Evolutionary conservation across 1,284 basidiomycete species (phyloP).

Genomic region (Meripilus lineatus): DNA sequence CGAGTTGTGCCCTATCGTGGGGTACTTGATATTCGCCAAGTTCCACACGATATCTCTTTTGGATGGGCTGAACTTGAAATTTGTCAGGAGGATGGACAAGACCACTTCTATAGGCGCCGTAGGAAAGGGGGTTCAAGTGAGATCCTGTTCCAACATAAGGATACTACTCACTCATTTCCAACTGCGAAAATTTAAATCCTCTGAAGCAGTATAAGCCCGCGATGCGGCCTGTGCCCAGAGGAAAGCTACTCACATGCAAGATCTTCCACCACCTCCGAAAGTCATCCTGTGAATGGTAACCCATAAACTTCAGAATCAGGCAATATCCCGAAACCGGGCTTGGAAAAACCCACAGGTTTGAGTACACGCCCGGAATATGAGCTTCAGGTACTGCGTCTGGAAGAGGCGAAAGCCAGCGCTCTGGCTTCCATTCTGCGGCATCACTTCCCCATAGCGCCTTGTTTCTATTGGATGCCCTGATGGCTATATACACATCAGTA

Average conservation of each 20-base stretch:
- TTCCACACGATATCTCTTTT: slow-evolving; percentile 12
- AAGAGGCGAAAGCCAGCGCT: slow-evolving; percentile 16
- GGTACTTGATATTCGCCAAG: slow-evolving; percentile 9
- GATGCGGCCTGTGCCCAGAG: neutral
- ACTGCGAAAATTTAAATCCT: slow-evolving; percentile 30
- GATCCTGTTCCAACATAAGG: neutral
- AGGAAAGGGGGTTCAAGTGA: neutral
- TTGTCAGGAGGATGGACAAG: slow-evolving; percentile 7
- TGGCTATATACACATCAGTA: slow-evolving; percentile 40
- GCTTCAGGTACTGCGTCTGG: slow-evolving; percentile 9
- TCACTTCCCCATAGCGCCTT: slow-evolving; percentile 50
- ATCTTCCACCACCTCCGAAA: slow-evolving; percentile 4
- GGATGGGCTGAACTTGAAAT: slow-evolving; percentile 7
- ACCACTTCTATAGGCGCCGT: slow-evolving; percentile 17
- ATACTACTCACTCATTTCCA: slow-evolving; percentile 24
- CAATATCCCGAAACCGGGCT: neutral
- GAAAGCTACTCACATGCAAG: slow-evolving; percentile 2
- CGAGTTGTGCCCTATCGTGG: slow-evolving; percentile 7
- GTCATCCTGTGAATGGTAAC: slow-evolving; percentile 5
- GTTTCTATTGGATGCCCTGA: slow-evolving; percentile 38
- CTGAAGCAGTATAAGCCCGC: too few species aligned
- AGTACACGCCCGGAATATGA: slow-evolving; percentile 13
- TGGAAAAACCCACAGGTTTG: slow-evolving; percentile 11
- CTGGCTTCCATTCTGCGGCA: slow-evolving; percentile 39
- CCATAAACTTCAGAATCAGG: neutral